Percentiles rank a stretch among this genome's conserved stretches.
phyloP scores from a whole-genome alignment of 208 protist genomes.

The Acanthamoeba culbertsoni region DNA sequence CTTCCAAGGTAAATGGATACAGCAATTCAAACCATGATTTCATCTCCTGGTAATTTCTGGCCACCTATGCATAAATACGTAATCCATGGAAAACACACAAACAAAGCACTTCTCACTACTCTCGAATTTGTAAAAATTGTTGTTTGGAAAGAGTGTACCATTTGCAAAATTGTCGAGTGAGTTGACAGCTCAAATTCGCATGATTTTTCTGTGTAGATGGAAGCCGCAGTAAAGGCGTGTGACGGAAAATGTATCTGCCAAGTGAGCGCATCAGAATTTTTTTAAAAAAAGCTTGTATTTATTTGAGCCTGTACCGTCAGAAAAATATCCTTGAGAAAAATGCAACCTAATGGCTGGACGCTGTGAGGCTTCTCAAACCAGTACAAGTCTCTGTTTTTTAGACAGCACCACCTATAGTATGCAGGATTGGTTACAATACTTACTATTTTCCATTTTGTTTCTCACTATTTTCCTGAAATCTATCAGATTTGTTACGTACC shows the following conservation, averaged over 20 bases:
- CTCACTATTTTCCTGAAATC: no score
- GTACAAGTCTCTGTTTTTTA: neutral
- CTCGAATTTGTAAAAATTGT: neutral
- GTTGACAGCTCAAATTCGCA: neutral
- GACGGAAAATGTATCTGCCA: neutral
- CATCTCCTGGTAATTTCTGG: constrained; percentile 4
- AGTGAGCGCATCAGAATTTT: neutral
- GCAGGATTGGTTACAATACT: neutral
- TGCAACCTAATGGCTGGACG: neutral
- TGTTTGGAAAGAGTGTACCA: neutral
- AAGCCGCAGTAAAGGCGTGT: neutral
- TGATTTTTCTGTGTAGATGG: neutral
- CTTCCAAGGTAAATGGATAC: constrained; percentile 39
- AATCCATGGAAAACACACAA: neutral
- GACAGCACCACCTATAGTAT: neutral
- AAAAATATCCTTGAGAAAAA: neutral
- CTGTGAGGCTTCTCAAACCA: constrained; percentile 2
- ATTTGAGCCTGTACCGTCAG: neutral
- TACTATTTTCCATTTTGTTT: no score
- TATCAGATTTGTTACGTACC: neutral
- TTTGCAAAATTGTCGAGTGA: neutral
- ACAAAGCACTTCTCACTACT: neutral
- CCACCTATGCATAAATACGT: neutral
- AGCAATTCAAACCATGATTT: constrained; percentile 5
- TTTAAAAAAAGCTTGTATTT: neutral